Conservation (phyloP, 2,329 filamentous ascomycete genomes). For the Didymella pomorum region DNA sequence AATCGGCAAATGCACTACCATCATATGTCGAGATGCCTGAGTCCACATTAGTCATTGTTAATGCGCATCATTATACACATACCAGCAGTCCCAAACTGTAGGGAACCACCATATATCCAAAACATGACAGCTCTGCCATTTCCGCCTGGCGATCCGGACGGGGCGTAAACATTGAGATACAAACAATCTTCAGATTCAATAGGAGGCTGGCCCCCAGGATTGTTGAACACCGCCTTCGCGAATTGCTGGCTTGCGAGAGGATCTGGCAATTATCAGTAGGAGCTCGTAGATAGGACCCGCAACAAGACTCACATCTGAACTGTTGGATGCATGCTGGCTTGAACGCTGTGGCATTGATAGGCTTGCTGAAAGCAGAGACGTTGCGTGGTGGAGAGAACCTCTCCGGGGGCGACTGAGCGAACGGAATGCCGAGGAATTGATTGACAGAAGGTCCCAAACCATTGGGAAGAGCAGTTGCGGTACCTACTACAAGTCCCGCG, state of each 20-base stretch:
- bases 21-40: conserved; percentile 31
- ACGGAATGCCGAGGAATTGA: conserved; percentile 44
- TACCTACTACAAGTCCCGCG: conserved; percentile 37
- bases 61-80: neutral
- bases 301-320: conserved; percentile 29
- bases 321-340: conserved; percentile 40
- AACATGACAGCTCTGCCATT: conserved; percentile 39
- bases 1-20: conserved; percentile 38
- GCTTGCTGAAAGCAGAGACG: conserved; percentile 23
- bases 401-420: conserved; percentile 37
- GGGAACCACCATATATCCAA: conserved; percentile 44
- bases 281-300: neutral
- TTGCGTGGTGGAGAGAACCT: conserved; percentile 35
- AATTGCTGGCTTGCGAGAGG: conserved; percentile 27
- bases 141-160: conserved; percentile 26
- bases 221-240: conserved; percentile 33
- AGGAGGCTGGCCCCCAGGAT: conserved; percentile 24
- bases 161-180: conserved; percentile 51
- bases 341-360: conserved; percentile 27
- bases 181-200: conserved; percentile 52
- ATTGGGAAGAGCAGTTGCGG: conserved; percentile 32
- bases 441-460: conserved; percentile 32
- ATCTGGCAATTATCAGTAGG: conserved; percentile 17
- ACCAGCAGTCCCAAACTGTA: conserved; percentile 36
- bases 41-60: neutral